Percentiles rank a stretch among this genome's conserved stretches.
These are phyloP conservation scores for Mortierella hygrophila DNA, from an alignment of 192 early-diverging fungal species.

Conservation along the genomic window DNA sequence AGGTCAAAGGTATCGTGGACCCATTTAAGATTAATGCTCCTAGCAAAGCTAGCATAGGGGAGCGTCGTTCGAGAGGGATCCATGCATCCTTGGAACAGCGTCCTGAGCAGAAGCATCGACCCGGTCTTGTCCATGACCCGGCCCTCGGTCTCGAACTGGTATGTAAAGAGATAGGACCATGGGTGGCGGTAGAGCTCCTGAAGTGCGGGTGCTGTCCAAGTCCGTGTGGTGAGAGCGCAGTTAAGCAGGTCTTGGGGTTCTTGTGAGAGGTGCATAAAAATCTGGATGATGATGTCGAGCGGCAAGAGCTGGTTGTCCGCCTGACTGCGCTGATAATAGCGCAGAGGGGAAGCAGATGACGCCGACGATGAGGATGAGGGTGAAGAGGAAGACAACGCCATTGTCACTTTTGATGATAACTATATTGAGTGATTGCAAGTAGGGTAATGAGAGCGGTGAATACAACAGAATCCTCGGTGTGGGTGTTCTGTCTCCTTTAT, in stretches of 20 bases:
- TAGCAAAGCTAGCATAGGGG: constrained; percentile 47
- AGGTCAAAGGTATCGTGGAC: constrained; percentile 53
- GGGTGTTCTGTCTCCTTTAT: neutral
- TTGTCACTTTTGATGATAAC: constrained; percentile 9
- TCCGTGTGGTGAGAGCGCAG: constrained; percentile 38
- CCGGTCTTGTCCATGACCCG: constrained; percentile 49
- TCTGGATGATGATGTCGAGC: constrained; percentile 39
- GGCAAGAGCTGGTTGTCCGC: constrained; percentile 27
- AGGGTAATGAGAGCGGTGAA: neutral
- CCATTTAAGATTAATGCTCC: constrained; percentile 53
- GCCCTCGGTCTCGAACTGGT: constrained; percentile 49
- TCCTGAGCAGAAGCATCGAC: constrained; percentile 48
- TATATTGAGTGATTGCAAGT: neutral
- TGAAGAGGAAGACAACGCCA: neutral
- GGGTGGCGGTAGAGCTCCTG: constrained; percentile 54
- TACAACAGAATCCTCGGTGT: neutral
- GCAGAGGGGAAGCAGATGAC: neutral
- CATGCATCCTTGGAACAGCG: constrained; percentile 49
- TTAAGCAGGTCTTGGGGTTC: constrained; percentile 40
- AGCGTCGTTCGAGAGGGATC: constrained; percentile 32
- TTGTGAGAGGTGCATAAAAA: constrained; percentile 38
- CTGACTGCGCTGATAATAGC: constrained; percentile 11
- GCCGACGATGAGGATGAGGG: neutral
- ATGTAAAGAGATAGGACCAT: constrained; percentile 43
- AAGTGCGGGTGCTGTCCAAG: constrained; percentile 37